Base-by-base conservation (phyloP, 129 eudicot genomes). In the Arctium lappa region DNA sequence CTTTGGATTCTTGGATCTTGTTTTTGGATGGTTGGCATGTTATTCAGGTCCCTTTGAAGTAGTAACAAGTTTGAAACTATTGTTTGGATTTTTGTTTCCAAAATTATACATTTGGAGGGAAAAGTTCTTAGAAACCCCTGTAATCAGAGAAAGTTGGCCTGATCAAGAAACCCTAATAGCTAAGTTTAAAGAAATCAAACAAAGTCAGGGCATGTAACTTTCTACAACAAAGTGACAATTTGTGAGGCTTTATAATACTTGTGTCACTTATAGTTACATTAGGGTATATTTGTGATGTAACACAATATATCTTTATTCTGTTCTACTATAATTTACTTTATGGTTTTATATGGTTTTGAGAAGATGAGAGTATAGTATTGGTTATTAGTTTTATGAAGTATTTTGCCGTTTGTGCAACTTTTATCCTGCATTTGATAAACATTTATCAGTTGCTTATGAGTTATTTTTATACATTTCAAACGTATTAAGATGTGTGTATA, bases 1-100 rank as follows among this genome's bases (percentile, higher is more conserved):
- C 50, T 70, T 85, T 8, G 94, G 91, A 10, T 87, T 78, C 78
- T 80, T 88, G 34, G 97, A 92, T 77, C 36, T 92, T 53, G 94
- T 66, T 38, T 73, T 85, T 36, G 94, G 97, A 29, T 88, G 86
- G 89, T 74, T 89, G 53, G 91, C 88, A 40, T 79, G 88, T 76
- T 56, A 83, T 65, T 5, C 85, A 9, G 42, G 56, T 34, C 79
- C 88, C 6, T 40, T 85, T 11, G 92, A 90, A 63, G 91, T 84
- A 37, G 69, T 88, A 30, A 30, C 5, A 5, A 87, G 76, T 81
- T 9, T 83, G 18, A 83, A 83, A 68, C 62, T 92, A 39, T 70
- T 92, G 1, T 83, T 80, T 73, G 83, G 84, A 73, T 85, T 90
- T 36, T 60, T 69, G 30, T 86, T 88, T 72, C 92, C 97, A 13